phyloP scores from a whole-genome alignment of 2,329 filamentous ascomycete genomes.

The Fusarium abutilonis region DNA sequence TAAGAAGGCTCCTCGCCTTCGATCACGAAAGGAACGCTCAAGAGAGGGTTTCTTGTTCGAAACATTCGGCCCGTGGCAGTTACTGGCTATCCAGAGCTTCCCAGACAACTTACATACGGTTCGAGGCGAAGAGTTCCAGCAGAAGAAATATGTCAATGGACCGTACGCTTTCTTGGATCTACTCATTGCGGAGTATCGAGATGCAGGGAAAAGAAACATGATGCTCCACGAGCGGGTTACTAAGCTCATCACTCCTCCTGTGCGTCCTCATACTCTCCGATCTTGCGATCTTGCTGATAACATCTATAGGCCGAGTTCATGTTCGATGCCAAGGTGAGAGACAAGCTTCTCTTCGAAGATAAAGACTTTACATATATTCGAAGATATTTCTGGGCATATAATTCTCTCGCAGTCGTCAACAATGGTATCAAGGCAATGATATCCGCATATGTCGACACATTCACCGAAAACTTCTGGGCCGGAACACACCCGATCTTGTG shows the following conservation, averaged over 20 bases:
- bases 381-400: constrained; percentile 71
- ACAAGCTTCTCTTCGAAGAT: constrained; percentile 70
- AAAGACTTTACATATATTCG: constrained; percentile 68
- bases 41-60: constrained; percentile 65
- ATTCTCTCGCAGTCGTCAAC: constrained; percentile 68
- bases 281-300: constrained; percentile 14
- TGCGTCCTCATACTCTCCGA: not conserved
- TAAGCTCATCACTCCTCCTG: constrained; percentile 62
- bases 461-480: constrained; percentile 67
- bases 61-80: constrained; percentile 68
- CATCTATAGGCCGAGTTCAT: constrained; percentile 62
- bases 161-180: constrained; percentile 69
- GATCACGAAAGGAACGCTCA: constrained; percentile 58
- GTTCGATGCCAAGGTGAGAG: constrained; percentile 64
- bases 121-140: constrained; percentile 62
- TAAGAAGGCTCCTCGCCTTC: constrained; percentile 60
- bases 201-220: constrained; percentile 67
- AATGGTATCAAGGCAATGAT: constrained; percentile 68
- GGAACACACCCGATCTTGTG: constrained; percentile 65
- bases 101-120: constrained; percentile 67
- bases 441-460: constrained; percentile 65
- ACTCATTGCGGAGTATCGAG: constrained; percentile 67
- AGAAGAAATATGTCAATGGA: constrained; percentile 67
- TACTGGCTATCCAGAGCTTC: constrained; percentile 67
- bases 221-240: constrained; percentile 66